Evolutionary conservation across 768 basidiomycete species (phyloP).

Genomic region (Boletus insuetus): DNA sequence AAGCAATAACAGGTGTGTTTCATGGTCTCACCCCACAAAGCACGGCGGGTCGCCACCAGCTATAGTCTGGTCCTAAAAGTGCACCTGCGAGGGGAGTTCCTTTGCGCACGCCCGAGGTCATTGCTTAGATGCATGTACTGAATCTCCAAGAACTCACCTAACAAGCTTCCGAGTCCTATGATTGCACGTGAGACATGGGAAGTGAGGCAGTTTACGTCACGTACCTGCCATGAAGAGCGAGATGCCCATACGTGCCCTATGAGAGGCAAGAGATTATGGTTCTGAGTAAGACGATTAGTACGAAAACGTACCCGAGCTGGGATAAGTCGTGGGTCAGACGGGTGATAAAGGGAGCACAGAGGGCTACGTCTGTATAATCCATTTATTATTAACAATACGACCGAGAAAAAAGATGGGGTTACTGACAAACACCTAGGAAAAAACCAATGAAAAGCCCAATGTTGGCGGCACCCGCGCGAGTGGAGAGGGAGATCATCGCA

Average conservation of each 20-base stretch:
- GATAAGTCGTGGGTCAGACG: constrained; percentile 41
- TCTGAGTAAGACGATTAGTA: background rate
- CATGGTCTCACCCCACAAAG: constrained; percentile 42
- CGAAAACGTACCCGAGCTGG: constrained; percentile 44
- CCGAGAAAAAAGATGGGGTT: background rate
- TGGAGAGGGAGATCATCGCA: constrained; percentile 39
- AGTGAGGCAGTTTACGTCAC: constrained; percentile 4
- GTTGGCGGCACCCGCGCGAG: constrained; percentile 35
- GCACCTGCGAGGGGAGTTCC: constrained; percentile 58
- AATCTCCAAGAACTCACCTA: constrained; percentile 10
- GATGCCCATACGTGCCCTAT: constrained; percentile 43
- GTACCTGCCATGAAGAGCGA: constrained; percentile 46
- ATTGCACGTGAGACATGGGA: background rate
- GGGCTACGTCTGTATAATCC: constrained; percentile 35
- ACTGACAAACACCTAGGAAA: constrained; percentile 45
- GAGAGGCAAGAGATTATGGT: background rate
- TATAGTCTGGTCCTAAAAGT: constrained; percentile 46
- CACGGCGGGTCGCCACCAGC: constrained; percentile 56
- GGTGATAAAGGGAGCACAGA: constrained; percentile 43
- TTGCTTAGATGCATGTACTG: constrained; percentile 1
- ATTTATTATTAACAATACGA: background rate
- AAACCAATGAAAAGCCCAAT: constrained; percentile 47
- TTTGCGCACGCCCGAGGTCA: constrained; percentile 23
- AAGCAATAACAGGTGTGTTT: background rate
- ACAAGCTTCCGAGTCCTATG: constrained; percentile 25